Percentiles rank a stretch among this genome's conserved stretches.
These are phyloP conservation scores for Rutstroemia sp. DNA, from an alignment of 2,329 filamentous ascomycete species.

Conservation along the genomic window DNA sequence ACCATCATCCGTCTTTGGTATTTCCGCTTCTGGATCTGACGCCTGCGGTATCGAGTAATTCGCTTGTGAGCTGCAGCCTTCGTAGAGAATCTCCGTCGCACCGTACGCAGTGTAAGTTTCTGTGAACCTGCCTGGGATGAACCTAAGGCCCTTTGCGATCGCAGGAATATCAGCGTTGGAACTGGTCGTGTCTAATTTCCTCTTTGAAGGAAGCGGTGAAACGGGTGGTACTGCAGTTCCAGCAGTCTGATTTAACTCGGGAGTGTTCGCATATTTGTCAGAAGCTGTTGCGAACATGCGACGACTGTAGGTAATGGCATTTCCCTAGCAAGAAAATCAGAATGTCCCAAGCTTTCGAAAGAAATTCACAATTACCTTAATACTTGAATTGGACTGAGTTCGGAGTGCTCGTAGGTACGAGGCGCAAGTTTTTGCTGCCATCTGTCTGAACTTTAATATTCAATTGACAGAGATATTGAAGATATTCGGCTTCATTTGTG, in stretches of 20 bases:
- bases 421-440: constrained; percentile 23
- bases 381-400: constrained; percentile 15
- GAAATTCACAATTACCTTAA: constrained; percentile 12
- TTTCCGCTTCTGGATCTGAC: constrained; percentile 46
- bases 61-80: constrained; percentile 23
- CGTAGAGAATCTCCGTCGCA: constrained; percentile 62
- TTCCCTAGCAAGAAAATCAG: constrained; percentile 9
- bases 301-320: background rate
- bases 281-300: constrained; percentile 21
- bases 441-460: background rate
- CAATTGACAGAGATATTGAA: background rate
- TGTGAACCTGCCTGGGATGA: constrained; percentile 26
- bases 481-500: background rate
- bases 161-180: constrained; percentile 9
- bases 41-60: constrained; percentile 22
- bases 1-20: constrained; percentile 66
- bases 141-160: constrained; percentile 11
- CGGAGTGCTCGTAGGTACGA: constrained; percentile 10
- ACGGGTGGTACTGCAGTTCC: constrained; percentile 17
- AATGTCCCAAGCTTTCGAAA: background rate
- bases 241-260: constrained; percentile 14
- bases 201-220: constrained; percentile 11
- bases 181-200: constrained; percentile 1
- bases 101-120: constrained; percentile 75
- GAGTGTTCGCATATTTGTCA: constrained; percentile 22